Conservation (phyloP, 2,329 filamentous ascomycete species). For the Fusarium paranaense region DNA sequence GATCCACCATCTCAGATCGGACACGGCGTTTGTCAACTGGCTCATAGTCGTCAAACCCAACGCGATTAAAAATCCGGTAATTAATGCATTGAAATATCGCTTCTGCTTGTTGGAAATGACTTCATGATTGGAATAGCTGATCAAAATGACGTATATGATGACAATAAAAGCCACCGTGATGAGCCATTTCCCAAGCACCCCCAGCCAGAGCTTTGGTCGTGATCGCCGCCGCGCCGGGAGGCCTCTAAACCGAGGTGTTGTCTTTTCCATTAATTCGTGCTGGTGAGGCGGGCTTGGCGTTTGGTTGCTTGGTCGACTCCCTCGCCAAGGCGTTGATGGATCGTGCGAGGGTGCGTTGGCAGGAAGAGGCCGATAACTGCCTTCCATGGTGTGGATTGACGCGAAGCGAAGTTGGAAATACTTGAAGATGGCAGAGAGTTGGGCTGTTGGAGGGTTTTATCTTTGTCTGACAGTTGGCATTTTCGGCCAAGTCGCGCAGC, state of each 20-base stretch:
- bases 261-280: background rate
- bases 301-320: background rate
- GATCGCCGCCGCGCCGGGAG: slow-evolving; percentile 2
- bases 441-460: background rate
- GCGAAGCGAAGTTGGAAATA: background rate
- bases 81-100: slow-evolving; percentile 55
- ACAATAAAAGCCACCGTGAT: slow-evolving; percentile 11
- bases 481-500: background rate
- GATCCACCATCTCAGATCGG: slow-evolving; percentile 59
- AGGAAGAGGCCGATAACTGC: background rate
- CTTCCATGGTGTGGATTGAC: background rate
- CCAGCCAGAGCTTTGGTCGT: slow-evolving; percentile 5
- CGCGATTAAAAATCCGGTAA: slow-evolving; percentile 56
- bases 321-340: background rate
- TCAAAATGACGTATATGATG: slow-evolving; percentile 7
- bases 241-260: background rate
- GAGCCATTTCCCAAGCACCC: slow-evolving; percentile 16
- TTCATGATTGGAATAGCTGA: slow-evolving; percentile 2
- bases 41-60: slow-evolving; percentile 57
- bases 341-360: background rate
- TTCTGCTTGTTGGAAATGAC: slow-evolving; percentile 45
- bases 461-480: background rate
- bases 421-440: background rate
- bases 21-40: slow-evolving; percentile 55
- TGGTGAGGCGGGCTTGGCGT: background rate